These are phyloP conservation scores for Yamadazyma sp. DNA, from an alignment of 1,139 yeast genomes.

Conservation along the genomic window DNA sequence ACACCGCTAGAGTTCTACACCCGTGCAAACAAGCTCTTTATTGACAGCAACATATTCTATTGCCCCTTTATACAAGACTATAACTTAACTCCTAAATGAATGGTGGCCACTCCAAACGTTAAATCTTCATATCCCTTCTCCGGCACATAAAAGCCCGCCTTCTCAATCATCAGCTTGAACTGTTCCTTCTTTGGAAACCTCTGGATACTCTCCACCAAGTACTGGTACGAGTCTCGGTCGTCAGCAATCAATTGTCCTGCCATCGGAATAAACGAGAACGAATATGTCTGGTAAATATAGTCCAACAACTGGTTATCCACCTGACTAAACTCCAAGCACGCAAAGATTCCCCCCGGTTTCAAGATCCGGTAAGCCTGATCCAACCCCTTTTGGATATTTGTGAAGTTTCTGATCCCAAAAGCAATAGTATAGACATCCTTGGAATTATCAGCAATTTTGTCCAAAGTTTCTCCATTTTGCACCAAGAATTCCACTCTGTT, in stretches of 20 bases:
- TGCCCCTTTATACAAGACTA: slow-evolving; percentile 13
- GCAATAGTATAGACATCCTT: slow-evolving; percentile 96
- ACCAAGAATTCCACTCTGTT: slow-evolving; percentile 75
- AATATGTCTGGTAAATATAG: slow-evolving; percentile 79
- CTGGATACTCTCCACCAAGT: slow-evolving; percentile 89
- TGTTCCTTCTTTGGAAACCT: slow-evolving; percentile 91
- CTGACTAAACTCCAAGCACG: slow-evolving; percentile 92
- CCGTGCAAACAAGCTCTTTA: too few relatives aligned
- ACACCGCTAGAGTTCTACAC: too few relatives aligned
- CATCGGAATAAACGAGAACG: slow-evolving; percentile 83
- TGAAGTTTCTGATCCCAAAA: slow-evolving; percentile 95
- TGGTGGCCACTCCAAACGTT: slow-evolving; percentile 96
- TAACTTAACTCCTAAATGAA: slow-evolving; percentile 91
- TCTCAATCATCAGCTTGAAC: slow-evolving; percentile 86
- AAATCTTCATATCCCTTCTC: slow-evolving; percentile 92
- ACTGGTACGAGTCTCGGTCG: slow-evolving; percentile 94
- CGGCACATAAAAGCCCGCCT: slow-evolving; percentile 87
- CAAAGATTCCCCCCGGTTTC: slow-evolving; percentile 96
- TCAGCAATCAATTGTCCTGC: slow-evolving; percentile 95
- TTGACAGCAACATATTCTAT: neutral
- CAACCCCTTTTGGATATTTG: slow-evolving; percentile 90
- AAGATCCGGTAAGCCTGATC: slow-evolving; percentile 91
- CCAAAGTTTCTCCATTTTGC: slow-evolving; percentile 91
- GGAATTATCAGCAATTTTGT: slow-evolving; percentile 77
- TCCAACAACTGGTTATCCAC: slow-evolving; percentile 80